Conservation (phyloP, 148 eudicot genomes). For the Tetragonia tetragonoides region DNA sequence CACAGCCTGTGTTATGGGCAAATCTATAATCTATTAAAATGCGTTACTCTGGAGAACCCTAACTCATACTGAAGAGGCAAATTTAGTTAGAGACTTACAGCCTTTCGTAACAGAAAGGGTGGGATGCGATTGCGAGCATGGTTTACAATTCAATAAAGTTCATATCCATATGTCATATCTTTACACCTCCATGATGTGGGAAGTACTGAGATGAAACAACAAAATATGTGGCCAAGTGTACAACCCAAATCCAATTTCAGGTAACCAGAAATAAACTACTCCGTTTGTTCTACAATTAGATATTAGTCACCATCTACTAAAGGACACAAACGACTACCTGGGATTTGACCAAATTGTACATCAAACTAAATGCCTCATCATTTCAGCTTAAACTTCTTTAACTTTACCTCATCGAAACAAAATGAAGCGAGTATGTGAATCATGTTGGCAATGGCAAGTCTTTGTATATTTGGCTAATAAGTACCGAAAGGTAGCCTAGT, state of each 20-base stretch:
- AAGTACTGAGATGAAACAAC: background rate
- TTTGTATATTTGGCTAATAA: too few species aligned
- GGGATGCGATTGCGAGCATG: background rate
- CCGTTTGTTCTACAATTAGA: background rate
- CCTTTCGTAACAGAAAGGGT: background rate
- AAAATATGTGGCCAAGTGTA: background rate
- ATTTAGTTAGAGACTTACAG: background rate
- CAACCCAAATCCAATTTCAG: background rate
- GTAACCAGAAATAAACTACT: background rate
- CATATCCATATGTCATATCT: background rate
- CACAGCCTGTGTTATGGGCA: too few species aligned
- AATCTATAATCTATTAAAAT: too few species aligned
- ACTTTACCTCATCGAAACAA: too few species aligned
- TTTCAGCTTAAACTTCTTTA: too few species aligned
- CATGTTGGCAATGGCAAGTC: background rate
- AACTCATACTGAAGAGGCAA: constrained; percentile 1
- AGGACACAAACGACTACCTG: background rate
- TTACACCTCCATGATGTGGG: background rate
- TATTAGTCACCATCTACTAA: background rate
- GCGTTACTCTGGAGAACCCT: too few species aligned
- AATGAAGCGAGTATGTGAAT: too few species aligned
- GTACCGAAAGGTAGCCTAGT: too few species aligned
- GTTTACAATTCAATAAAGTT: too few species aligned
- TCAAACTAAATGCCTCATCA: too few species aligned
- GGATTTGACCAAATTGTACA: too few species aligned